Base-by-base conservation (phyloP, 1,284 basidiomycete genomes). In the Malassezia equina region DNA sequence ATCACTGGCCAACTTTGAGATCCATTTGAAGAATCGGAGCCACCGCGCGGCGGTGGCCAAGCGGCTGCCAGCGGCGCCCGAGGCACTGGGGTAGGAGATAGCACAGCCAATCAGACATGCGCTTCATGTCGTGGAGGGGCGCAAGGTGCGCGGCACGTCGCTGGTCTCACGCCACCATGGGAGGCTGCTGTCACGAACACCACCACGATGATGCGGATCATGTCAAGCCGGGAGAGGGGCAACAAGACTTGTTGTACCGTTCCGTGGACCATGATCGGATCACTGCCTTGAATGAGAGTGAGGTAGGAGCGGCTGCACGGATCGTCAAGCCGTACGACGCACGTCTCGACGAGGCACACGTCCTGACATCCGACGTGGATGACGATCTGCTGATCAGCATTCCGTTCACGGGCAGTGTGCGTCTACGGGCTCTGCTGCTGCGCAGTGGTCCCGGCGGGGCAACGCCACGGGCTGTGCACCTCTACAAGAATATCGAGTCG, bases 1-100 rank as follows among this genome's bases (percentile, higher is more conserved):
- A 76, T 85, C 86, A 12, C 78, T 96, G 48, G 80, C 81, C 54
- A 95, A 95, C 76, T 98, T 91, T 69, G 87, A 90, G 71, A 86
- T 95, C 23, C 93, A 98, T 77, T 78, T 95, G 55, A 83, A 82
- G 76, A 88, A 88, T 71, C 79, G 83, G 21, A 77, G 79, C 63
- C 86, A 88, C 70, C 81, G 83, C 4, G 63, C 64, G n/a, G 65
- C 61, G 21, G 71, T 74, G 11, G 43, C 54, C n/a, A 25, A 28
- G 19, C 55, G 55, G 7, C 31, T 48, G n/a, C 49, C 32, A 3
- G 32, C 8, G 31, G 31, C 19, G 32, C 11, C 24, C 12, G 17
- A 3, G 21, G 28, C 39, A 5, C n/a, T 42, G 9, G 40, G 9
- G 40, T 8, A 11, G 21, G 7, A 23, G 40, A 39, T 27, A 25